These are phyloP conservation scores for Arctium lappa DNA, from an alignment of 129 eudicot genomes.

Conservation along the genomic window DNA sequence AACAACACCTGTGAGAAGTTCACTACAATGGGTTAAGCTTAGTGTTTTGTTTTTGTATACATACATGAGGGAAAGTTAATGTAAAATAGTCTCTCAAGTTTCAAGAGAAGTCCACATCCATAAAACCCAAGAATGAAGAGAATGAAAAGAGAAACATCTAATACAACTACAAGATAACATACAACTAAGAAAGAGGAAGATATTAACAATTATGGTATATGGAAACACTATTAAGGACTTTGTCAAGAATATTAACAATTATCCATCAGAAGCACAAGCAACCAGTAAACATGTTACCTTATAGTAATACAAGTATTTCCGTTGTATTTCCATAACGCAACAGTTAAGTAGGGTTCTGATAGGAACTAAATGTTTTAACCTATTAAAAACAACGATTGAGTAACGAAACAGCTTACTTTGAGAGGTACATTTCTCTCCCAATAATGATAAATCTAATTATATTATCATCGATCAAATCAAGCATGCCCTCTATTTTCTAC, in stretches of 20 bases:
- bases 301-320: not conserved
- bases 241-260: not conserved
- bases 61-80: not conserved
- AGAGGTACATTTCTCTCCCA: not conserved
- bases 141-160: slow-evolving; percentile 7
- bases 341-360: not conserved
- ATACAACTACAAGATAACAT: not conserved
- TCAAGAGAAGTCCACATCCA: not conserved
- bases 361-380: not conserved
- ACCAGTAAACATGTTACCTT: not conserved
- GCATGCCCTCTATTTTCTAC: not conserved
- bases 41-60: slow-evolving; percentile 1
- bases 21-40: slow-evolving; percentile 53
- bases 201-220: not conserved
- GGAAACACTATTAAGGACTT: not conserved
- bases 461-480: not conserved
- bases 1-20: slow-evolving; percentile 95
- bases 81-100: not conserved
- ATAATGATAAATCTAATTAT: not conserved
- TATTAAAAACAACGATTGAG: not conserved
- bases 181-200: not conserved
- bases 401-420: not conserved
- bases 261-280: not conserved
- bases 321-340: not conserved
- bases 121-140: not conserved